Conservation (phyloP, 495 filamentous ascomycete genomes). For the Daldinia caldariorum region DNA sequence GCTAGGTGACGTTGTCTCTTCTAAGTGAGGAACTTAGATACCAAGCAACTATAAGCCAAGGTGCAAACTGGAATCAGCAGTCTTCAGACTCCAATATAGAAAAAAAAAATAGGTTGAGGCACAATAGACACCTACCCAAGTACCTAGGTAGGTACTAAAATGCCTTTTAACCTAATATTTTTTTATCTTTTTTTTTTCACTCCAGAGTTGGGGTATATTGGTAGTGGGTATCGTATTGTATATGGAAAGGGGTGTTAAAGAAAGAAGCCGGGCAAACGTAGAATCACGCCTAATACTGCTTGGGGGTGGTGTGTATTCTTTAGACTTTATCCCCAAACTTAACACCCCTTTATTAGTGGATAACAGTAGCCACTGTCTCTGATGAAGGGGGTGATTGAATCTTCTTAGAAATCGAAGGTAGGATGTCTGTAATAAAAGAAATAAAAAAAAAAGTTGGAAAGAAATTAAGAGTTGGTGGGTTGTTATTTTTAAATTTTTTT, state of each 20-base stretch:
- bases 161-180: neutral
- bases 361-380: too few species aligned
- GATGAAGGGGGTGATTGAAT: neutral
- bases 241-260: neutral
- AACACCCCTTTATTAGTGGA: too few species aligned
- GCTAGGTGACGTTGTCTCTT: neutral
- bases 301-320: too few species aligned
- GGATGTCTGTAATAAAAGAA: neutral
- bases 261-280: neutral
- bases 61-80: neutral
- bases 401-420: neutral
- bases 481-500: too few species aligned
- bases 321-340: too few species aligned
- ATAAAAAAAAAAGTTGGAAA: neutral
- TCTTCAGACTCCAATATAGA: neutral
- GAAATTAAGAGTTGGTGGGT: neutral
- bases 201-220: neutral
- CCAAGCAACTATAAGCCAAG: neutral
- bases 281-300: neutral
- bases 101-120: neutral
- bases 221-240: neutral
- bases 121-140: conserved; percentile 1
- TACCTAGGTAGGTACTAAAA: conserved; percentile 2
- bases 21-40: conserved; percentile 7
- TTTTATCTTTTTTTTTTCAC: neutral